These are phyloP conservation scores for Prasinococcaceae sp. DNA, from an alignment of 139 green algal species.

Conservation along the genomic window DNA sequence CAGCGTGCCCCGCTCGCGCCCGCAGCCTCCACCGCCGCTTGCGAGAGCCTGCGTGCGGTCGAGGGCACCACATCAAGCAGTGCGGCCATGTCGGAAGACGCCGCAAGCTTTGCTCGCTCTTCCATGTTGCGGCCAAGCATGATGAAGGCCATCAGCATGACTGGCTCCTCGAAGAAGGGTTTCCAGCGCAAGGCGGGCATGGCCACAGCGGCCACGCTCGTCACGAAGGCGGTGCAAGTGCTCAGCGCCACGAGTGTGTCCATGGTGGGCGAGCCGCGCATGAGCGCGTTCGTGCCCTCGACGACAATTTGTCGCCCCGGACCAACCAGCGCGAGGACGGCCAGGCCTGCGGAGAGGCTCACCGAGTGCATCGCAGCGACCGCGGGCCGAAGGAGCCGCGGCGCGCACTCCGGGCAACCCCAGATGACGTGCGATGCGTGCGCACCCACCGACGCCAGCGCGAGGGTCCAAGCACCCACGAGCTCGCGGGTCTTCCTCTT, in stretches of 20 bases:
- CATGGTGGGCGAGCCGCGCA: slow-evolving; percentile 75
- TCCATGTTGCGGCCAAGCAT: slow-evolving; percentile 77
- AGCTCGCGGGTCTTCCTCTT: slow-evolving; percentile 41
- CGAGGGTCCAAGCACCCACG: slow-evolving; percentile 53
- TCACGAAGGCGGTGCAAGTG: slow-evolving; percentile 61
- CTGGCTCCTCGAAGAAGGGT: slow-evolving; percentile 95
- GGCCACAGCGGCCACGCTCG: slow-evolving; percentile 57
- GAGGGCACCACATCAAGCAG: slow-evolving; percentile 73
- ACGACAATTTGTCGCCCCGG: slow-evolving; percentile 59
- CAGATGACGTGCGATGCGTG: slow-evolving; percentile 53
- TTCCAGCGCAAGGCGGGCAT: slow-evolving; percentile 59
- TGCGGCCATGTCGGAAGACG: slow-evolving; percentile 73
- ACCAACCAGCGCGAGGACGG: slow-evolving; percentile 55
- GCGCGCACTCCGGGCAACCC: slow-evolving; percentile 7
- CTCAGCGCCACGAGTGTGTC: slow-evolving; percentile 91
- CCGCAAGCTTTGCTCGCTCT: slow-evolving; percentile 70
- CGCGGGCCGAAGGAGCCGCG: slow-evolving; percentile 18
- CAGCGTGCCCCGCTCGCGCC: too few relatives aligned
- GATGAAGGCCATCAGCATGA: slow-evolving; percentile 90
- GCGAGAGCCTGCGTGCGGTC: slow-evolving; percentile 50
- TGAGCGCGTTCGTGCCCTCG: slow-evolving; percentile 47
- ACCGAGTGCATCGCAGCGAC: slow-evolving; percentile 50
- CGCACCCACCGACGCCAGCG: slow-evolving; percentile 49
- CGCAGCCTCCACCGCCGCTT: too few relatives aligned
- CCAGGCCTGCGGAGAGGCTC: slow-evolving; percentile 53